Percentiles rank a stretch among this genome's conserved stretches.
Conservation (phyloP, 1,284 basidiomycete genomes). For the Termitomyces sp. region DNA sequence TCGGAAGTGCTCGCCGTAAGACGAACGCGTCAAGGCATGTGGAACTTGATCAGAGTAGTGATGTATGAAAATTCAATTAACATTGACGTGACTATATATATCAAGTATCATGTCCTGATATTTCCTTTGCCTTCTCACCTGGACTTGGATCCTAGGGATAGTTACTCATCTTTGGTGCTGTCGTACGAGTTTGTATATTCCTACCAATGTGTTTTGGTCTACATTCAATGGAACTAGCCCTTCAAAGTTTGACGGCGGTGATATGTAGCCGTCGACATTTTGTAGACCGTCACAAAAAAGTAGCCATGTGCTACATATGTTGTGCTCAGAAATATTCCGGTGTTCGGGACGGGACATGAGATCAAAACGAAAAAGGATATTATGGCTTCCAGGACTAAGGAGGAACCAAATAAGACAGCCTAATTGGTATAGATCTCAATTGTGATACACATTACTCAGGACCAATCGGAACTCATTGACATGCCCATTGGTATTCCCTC, state of each 20-base stretch:
- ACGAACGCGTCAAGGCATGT: conserved; percentile 6
- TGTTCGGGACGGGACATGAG: conserved; percentile 13
- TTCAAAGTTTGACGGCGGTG: background rate
- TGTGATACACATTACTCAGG: conserved; percentile 13
- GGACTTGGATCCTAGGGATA: background rate
- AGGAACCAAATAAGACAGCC: conserved; percentile 2
- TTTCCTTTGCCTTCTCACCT: background rate
- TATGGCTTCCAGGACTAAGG: conserved; percentile 30
- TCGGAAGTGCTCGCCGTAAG: conserved; percentile 39
- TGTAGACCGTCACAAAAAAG: background rate
- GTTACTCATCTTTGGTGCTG: background rate
- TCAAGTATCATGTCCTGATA: background rate
- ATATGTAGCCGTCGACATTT: no score
- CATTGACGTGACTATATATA: background rate
- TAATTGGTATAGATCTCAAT: conserved; percentile 2
- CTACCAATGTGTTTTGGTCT: background rate
- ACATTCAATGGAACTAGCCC: background rate
- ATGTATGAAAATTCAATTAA: background rate
- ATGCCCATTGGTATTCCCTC: conserved; percentile 58
- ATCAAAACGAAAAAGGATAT: conserved; percentile 32
- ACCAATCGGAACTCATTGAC: conserved; percentile 29
- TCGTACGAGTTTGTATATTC: background rate
- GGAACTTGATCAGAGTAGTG: conserved; percentile 1
- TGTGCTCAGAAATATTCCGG: background rate
- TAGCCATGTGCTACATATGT: background rate